Evolutionary conservation across 257 asterid species (phyloP), one percentile per base, ranked within the genome.

Genomic region (Solanum ossicruentum): DNA sequence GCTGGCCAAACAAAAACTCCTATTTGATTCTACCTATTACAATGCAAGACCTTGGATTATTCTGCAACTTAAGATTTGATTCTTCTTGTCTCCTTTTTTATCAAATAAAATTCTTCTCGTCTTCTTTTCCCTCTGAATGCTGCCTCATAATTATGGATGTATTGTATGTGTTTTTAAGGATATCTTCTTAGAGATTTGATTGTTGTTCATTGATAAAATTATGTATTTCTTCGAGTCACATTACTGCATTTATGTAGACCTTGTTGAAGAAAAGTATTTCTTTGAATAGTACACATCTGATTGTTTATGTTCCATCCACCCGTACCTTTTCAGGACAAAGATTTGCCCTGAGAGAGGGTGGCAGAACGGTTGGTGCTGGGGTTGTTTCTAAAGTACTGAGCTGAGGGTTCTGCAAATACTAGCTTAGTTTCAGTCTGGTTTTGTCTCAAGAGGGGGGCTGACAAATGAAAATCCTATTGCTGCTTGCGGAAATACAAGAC

Each of bases 281-380:
- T 26, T 17, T 26, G 82, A 23, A 51, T 5, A 17, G 63, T 26
- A 15, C 45, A 5, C 26, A 51, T 51, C 82, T 51, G 82, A 51
- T 51, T 23, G 82, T 77, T 26, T 77, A 28, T 26, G 0, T 28
- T 32, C 49, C 65, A 5, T 78, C 82, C 52, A 10, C 82, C 3
- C 21, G 43, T 82, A 55, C 52, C 80, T 84, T 86, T 63, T 67
- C 95, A 97, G 99, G 99, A 61, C 99, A 95, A 97, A 90, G 99
- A 92, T 97, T 97, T 88, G 99, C 99, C 71, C 87, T 97, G 89
- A 92, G 99, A 87, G 99, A 97, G 86, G 99, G 99, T 84, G 99
- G 99, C 26, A 90, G 98, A 84, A 97, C 99, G 20, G 98, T 97
- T 71, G 99, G 99, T 83, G 99, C 99, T 56, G 99, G 99, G 51